A percentile compares a stretch with the other conserved stretches of the same genome.
phyloP scores from a whole-genome alignment of 176 grass and related monocot genomes.

The maize (Zea mays) region Zm-B73-REFERENCE-NAM-5.0 NC_050103.1:122591501-122592000 shows the following conservation, averaged over 20 bases:
- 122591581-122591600: slow-evolving; percentile 32
- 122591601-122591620: slow-evolving; percentile 65
- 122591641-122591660: slow-evolving; percentile 80
- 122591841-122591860: slow-evolving; percentile 68
- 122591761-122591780: slow-evolving; percentile 65
- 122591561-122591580: slow-evolving; percentile 43
- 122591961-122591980: slow-evolving; percentile 79
- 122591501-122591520: slow-evolving; percentile 34
- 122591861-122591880: slow-evolving; percentile 58
- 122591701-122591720: slow-evolving; percentile 86
- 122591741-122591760: slow-evolving; percentile 71
- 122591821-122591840: slow-evolving; percentile 56
- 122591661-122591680: slow-evolving; percentile 57
- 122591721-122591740: slow-evolving; percentile 90
- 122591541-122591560: slow-evolving; percentile 63
- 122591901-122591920: slow-evolving; percentile 51
- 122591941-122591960: slow-evolving; percentile 70
- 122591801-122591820: slow-evolving; percentile 38
- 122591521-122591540: slow-evolving; percentile 59
- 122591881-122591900: slow-evolving; percentile 68
- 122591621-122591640: slow-evolving; percentile 81
- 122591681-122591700: slow-evolving; percentile 61
- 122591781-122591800: slow-evolving; percentile 53
- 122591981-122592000: slow-evolving; percentile 79
- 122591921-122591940: slow-evolving; percentile 49